phyloP scores from a whole-genome alignment of 1,139 yeast species.

The Sugiyamaella xylanicola region DNA sequence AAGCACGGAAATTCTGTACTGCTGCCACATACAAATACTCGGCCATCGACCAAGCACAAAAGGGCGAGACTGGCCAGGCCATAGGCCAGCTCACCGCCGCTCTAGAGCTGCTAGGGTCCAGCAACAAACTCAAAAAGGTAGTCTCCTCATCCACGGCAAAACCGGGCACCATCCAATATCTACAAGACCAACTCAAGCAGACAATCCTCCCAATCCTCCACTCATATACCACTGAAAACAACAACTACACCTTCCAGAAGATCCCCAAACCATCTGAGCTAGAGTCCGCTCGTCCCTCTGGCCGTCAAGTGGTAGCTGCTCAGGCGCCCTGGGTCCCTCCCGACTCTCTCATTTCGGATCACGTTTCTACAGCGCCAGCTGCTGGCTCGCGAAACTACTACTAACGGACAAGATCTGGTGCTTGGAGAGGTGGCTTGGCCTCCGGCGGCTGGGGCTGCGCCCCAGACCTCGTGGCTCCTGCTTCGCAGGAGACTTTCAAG shows the following conservation, averaged over 20 bases:
- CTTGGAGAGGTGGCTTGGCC: background rate
- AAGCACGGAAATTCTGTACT: constrained; percentile 34
- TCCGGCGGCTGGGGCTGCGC: background rate
- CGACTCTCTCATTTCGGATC: constrained; percentile 1
- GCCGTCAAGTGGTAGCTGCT: constrained; percentile 38
- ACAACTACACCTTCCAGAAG: constrained; percentile 40
- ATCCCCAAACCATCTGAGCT: constrained; percentile 37
- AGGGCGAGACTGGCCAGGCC: constrained; percentile 39
- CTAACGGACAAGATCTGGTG: background rate
- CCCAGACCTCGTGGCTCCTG: background rate
- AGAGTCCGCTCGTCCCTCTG: constrained; percentile 41
- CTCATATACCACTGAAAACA: constrained; percentile 38
- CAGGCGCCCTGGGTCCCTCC: constrained; percentile 38
- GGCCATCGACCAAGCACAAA: constrained; percentile 38
- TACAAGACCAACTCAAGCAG: constrained; percentile 2
- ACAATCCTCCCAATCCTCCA: constrained; percentile 23
- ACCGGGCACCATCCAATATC: constrained; percentile 10
- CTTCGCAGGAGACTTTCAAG: too few relatives aligned
- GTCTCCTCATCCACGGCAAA: background rate
- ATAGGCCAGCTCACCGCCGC: constrained; percentile 35
- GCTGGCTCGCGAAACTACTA: constrained; percentile 2
- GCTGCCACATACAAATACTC: constrained; percentile 39
- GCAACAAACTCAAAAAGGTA: constrained; percentile 2
- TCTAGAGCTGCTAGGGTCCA: constrained; percentile 22
- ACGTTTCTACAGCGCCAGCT: background rate